phyloP scores from a whole-genome alignment of 1,284 basidiomycete genomes.

The Ceratobasidium theobromae region DNA sequence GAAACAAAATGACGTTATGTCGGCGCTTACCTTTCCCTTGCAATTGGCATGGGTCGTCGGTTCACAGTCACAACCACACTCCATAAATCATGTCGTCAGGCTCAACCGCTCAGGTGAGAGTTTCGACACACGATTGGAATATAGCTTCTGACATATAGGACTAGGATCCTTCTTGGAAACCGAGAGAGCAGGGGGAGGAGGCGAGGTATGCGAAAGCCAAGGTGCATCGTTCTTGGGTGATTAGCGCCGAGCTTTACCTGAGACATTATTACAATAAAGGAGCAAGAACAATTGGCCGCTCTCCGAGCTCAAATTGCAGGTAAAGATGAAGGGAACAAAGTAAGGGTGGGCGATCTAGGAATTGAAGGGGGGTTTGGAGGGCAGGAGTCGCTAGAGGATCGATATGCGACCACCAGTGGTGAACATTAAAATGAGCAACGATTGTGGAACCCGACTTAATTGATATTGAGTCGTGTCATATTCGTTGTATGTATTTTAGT shows the following conservation, averaged over 20 bases:
- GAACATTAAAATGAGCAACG: conserved; percentile 30
- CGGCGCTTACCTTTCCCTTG: too few species aligned
- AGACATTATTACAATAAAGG: conserved; percentile 5
- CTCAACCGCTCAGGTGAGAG: conserved; percentile 9
- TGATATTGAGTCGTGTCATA: too few species aligned
- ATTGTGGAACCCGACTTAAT: not conserved
- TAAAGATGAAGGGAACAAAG: conserved; percentile 25
- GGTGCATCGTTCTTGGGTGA: too few species aligned
- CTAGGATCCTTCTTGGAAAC: conserved; percentile 35
- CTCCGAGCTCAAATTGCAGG: conserved; percentile 24
- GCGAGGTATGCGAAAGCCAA: conserved; percentile 33
- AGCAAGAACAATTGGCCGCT: conserved; percentile 35
- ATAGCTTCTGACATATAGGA: not conserved
- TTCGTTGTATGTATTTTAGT: too few species aligned
- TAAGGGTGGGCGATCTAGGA: conserved; percentile 26
- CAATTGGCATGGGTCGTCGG: not conserved
- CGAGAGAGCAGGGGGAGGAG: conserved; percentile 35
- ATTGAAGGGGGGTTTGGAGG: conserved; percentile 36
- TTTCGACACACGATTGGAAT: not conserved
- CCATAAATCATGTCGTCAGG: conserved; percentile 8
- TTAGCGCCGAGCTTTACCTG: too few species aligned
- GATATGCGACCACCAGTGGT: conserved; percentile 36
- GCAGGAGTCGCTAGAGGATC: conserved; percentile 36
- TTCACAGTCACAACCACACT: not conserved
- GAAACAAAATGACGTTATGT: too few species aligned